Conservation (phyloP, 345 rosid genomes). For the Cardamine resedifolia region DNA sequence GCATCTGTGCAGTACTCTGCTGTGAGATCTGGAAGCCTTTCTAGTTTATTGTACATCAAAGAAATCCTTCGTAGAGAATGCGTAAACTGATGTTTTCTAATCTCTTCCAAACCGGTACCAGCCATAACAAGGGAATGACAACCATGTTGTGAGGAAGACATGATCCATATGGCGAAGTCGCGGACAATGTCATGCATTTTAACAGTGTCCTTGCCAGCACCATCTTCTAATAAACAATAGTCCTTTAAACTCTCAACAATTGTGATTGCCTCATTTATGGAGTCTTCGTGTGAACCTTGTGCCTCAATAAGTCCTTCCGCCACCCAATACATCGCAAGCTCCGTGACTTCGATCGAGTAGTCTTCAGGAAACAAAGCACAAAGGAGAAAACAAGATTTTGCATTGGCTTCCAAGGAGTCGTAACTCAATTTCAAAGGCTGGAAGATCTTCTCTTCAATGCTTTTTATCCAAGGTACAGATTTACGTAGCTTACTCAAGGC, state of each 20-base stretch:
- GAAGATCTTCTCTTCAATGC: slow-evolving; percentile 35
- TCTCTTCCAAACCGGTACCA: slow-evolving; percentile 21
- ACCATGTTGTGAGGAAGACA: slow-evolving; percentile 14
- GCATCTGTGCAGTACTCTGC: neutral
- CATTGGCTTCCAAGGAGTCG: slow-evolving; percentile 3
- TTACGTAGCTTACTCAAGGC: slow-evolving; percentile 29
- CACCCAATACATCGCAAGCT: slow-evolving; percentile 37
- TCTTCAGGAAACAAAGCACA: slow-evolving; percentile 45
- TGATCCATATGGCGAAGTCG: slow-evolving; percentile 44
- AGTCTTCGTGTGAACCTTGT: slow-evolving; percentile 5
- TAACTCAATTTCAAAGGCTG: slow-evolving; percentile 43
- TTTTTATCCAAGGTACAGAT: slow-evolving; percentile 26
- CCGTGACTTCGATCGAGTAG: slow-evolving; percentile 32
- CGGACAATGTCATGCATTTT: slow-evolving; percentile 47
- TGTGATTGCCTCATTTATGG: slow-evolving; percentile 31
- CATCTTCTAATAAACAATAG: slow-evolving; percentile 41
- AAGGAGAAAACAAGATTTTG: slow-evolving; percentile 40
- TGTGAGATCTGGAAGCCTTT: slow-evolving; percentile 17
- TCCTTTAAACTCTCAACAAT: slow-evolving; percentile 43
- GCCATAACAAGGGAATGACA: slow-evolving; percentile 18
- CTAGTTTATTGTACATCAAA: slow-evolving; percentile 36
- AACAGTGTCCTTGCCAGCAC: slow-evolving; percentile 19
- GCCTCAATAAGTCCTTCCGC: slow-evolving; percentile 41
- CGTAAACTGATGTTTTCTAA: neutral
- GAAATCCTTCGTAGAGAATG: slow-evolving; percentile 34